Evolutionary conservation across 176 grass and related monocot genomes (phyloP).

Genomic region (Bromus sterilis): DNA sequence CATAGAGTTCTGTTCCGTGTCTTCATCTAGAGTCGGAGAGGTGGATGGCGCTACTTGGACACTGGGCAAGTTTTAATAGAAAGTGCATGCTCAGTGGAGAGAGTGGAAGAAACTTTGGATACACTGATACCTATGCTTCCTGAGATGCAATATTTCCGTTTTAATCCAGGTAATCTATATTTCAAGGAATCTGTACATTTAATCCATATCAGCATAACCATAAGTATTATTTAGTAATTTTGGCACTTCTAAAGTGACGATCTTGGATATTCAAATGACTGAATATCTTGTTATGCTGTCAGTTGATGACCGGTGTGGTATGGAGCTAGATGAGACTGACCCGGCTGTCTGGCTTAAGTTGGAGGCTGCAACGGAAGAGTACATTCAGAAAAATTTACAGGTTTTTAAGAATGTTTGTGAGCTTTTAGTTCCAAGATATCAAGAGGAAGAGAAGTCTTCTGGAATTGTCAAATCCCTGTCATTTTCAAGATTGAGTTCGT

Average conservation of each 20-base stretch:
- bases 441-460: conserved; percentile 54
- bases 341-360: conserved; percentile 86
- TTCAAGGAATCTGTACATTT: background rate
- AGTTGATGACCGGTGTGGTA: conserved; percentile 98
- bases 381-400: conserved; percentile 70
- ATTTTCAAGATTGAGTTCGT: conserved; percentile 51
- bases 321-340: conserved; percentile 98
- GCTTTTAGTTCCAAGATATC: conserved; percentile 67
- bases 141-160: conserved; percentile 96
- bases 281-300: conserved; percentile 23
- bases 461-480: conserved; percentile 67
- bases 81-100: conserved; percentile 92
- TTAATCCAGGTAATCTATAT: conserved; percentile 77
- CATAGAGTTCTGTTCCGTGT: conserved; percentile 29
- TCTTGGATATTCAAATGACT: conserved; percentile 13
- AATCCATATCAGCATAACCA: background rate
- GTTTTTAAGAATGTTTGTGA: conserved; percentile 86
- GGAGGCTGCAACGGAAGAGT: conserved; percentile 91
- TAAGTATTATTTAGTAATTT: background rate
- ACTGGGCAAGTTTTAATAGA: conserved; percentile 98
- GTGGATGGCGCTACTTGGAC: conserved; percentile 97
- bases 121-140: conserved; percentile 95
- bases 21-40: conserved; percentile 71
- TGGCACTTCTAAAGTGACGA: background rate
- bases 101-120: conserved; percentile 92